A percentile compares a stretch with the other conserved stretches of the same genome.
These are phyloP conservation scores for Neurospora pannonica DNA, from an alignment of 495 filamentous ascomycete species.

Conservation along the genomic window DNA sequence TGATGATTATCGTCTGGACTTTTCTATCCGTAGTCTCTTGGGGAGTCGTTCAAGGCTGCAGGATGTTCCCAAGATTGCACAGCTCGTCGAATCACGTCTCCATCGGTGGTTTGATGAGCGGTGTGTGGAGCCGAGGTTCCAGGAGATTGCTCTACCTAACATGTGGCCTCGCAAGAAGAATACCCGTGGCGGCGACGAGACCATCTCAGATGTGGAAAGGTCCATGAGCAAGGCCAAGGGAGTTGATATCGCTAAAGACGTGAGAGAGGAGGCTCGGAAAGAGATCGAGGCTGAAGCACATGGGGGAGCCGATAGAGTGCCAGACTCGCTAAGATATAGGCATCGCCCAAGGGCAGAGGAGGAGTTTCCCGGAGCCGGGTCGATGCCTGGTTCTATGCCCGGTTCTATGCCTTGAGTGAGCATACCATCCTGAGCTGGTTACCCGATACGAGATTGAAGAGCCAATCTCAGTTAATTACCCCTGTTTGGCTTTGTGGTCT, in stretches of 20 bases:
- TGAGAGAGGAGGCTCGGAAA: slow-evolving; percentile 36
- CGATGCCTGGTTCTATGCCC: slow-evolving; percentile 26
- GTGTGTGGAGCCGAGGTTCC: slow-evolving; percentile 88
- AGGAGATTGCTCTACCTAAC: slow-evolving; percentile 87
- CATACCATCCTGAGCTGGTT: not conserved
- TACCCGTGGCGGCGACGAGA: slow-evolving; percentile 55
- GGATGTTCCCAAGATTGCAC: slow-evolving; percentile 95
- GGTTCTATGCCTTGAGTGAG: slow-evolving; percentile 1
- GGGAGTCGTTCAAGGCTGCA: slow-evolving; percentile 82
- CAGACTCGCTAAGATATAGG: slow-evolving; percentile 29
- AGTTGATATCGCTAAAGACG: slow-evolving; percentile 36
- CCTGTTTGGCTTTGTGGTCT: not conserved
- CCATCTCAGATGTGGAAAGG: slow-evolving; percentile 29
- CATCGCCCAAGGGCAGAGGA: slow-evolving; percentile 26
- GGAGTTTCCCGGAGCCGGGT: slow-evolving; percentile 22
- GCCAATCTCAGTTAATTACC: not conserved
- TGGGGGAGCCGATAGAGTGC: slow-evolving; percentile 22
- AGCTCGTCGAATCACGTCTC: slow-evolving; percentile 80
- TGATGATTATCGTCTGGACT: slow-evolving; percentile 89
- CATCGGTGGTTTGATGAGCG: slow-evolving; percentile 97
- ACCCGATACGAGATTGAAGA: not conserved
- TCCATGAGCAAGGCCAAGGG: slow-evolving; percentile 36
- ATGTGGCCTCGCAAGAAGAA: slow-evolving; percentile 88
- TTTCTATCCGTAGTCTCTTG: slow-evolving; percentile 83
- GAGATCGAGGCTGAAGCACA: slow-evolving; percentile 36